Base-by-base conservation (phyloP, 352 stramenopile species). In the Pythium apleroticum region DNA sequence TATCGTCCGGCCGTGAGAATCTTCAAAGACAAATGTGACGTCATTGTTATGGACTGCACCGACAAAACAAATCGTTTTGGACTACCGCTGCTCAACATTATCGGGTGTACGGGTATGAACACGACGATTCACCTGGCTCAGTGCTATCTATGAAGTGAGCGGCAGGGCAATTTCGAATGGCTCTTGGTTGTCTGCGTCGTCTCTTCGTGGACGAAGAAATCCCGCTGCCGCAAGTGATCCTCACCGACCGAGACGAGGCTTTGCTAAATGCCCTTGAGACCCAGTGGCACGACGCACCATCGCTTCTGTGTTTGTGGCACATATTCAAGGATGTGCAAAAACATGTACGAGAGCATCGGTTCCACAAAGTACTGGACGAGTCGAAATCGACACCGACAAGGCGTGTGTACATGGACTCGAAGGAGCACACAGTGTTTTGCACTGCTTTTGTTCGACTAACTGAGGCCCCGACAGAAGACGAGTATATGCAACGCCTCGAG, bases 271-370 rank as follows among this genome's bases (percentile, higher is more conserved):
- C 63, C 1, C 39, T 75, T 2, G 53, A 76, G 35, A 1, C 10
- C 1, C 6, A 52, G 2, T 76, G 65, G 27, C 52, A 53, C 5
- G 14, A 3, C 5, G 53, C 65, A 5, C 65, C 59, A 37, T 30
- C 49, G 0, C 8, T 71, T 7, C n/a, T 76, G 30, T 73, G 62
- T 22, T 6, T 69, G 19, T 76, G 63, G 69, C 65, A 73, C 12
- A 53, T 67, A 7, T 30, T 65, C 0, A 56, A 68, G n/a, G 55
- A 70, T 31, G 60, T 75, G 0, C 43, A 71, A 66, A 68, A 50
- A 28, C 64, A 64, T 52, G 56, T 31, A 54, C 24, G 56, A 6
- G 5, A 41, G 8, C 9, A 45, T 22, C 5, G 6, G 0, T 37
- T 62, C 17, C 27, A 6, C 15, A 28, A 43, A 25, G 53, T 60